A percentile compares a stretch with the other conserved stretches of the same genome.
phyloP scores from a whole-genome alignment of 2,329 filamentous ascomycete species.

The Fusarium continuum region DNA sequence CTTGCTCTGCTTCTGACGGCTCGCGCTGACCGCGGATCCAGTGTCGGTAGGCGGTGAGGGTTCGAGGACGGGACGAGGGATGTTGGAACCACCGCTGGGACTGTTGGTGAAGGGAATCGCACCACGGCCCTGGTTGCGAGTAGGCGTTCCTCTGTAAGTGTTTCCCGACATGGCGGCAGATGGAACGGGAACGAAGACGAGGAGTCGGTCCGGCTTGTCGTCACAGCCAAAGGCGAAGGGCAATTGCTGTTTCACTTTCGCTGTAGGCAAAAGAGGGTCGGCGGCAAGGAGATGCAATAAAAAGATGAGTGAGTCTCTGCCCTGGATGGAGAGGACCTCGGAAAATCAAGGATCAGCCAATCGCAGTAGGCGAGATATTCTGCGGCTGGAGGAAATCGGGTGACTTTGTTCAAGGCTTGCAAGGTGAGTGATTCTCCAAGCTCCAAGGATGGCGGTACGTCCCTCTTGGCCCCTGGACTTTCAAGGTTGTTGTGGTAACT shows the following conservation, averaged over 20 bases:
- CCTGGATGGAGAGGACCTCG: slow-evolving; percentile 26
- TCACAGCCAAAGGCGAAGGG: slow-evolving; percentile 26
- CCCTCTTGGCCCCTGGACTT: slow-evolving; percentile 18
- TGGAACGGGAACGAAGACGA: slow-evolving; percentile 31
- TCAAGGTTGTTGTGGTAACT: slow-evolving; percentile 32
- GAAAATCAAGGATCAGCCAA: slow-evolving; percentile 36
- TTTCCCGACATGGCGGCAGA: slow-evolving; percentile 61
- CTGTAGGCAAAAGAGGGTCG: slow-evolving; percentile 27
- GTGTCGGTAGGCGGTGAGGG: slow-evolving; percentile 62
- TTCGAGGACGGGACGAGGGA: slow-evolving; percentile 78
- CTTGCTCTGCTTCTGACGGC: slow-evolving; percentile 95
- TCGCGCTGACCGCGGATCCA: slow-evolving; percentile 83
- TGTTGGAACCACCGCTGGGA: slow-evolving; percentile 67
- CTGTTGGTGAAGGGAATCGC: slow-evolving; percentile 69
- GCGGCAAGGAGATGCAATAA: slow-evolving; percentile 16
- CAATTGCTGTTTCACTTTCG: slow-evolving; percentile 34
- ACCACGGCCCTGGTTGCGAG: slow-evolving; percentile 66
- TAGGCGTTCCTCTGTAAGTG: slow-evolving; percentile 77
- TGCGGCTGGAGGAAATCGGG: slow-evolving; percentile 41
- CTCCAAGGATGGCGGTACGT: slow-evolving; percentile 24
- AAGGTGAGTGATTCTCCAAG: slow-evolving; percentile 28
- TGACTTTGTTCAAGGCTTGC: slow-evolving; percentile 41
- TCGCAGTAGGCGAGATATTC: slow-evolving; percentile 41
- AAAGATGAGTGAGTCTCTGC: slow-evolving; percentile 34
- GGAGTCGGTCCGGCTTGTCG: slow-evolving; percentile 30